These are phyloP conservation scores for Coemansia javaensis DNA, from an alignment of 192 early-diverging fungal genomes.

Conservation along the genomic window DNA sequence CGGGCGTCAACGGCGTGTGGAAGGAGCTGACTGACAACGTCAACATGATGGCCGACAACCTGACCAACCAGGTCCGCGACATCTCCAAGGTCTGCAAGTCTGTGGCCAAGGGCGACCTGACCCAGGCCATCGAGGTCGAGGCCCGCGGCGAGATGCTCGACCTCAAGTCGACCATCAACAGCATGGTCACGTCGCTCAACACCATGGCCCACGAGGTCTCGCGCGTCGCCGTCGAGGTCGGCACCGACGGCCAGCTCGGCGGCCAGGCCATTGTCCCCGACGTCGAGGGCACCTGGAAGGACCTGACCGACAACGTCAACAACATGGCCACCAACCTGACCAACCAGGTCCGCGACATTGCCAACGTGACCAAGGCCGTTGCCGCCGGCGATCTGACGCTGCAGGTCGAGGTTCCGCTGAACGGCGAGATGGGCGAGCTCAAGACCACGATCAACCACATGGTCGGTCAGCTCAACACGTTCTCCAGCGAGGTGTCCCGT, in stretches of 20 bases:
- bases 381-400: conserved; percentile 54
- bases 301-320: conserved; percentile 63
- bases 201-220: conserved; percentile 61
- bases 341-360: conserved; percentile 57
- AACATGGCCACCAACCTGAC: conserved; percentile 63
- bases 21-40: conserved; percentile 63
- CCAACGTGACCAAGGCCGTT: conserved; percentile 55
- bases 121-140: conserved; percentile 60
- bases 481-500: conserved; percentile 23
- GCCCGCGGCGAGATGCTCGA: conserved; percentile 65
- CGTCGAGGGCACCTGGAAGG: conserved; percentile 63
- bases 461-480: conserved; percentile 34
- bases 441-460: conserved; percentile 53
- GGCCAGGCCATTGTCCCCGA: conserved; percentile 56
- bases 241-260: conserved; percentile 58
- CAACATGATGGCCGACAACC: conserved; percentile 62
- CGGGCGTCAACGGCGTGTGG: conserved; percentile 63
- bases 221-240: conserved; percentile 71
- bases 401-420: conserved; percentile 40
- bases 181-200: conserved; percentile 62
- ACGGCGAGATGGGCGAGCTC: conserved; percentile 59
- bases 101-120: conserved; percentile 62
- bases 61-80: conserved; percentile 66
- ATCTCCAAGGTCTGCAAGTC: conserved; percentile 63
- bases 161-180: conserved; percentile 67